Percentiles rank a stretch among this genome's conserved stretches.
Conservation (phyloP, 768 basidiomycete species). For the Gyrodon lividus region DNA sequence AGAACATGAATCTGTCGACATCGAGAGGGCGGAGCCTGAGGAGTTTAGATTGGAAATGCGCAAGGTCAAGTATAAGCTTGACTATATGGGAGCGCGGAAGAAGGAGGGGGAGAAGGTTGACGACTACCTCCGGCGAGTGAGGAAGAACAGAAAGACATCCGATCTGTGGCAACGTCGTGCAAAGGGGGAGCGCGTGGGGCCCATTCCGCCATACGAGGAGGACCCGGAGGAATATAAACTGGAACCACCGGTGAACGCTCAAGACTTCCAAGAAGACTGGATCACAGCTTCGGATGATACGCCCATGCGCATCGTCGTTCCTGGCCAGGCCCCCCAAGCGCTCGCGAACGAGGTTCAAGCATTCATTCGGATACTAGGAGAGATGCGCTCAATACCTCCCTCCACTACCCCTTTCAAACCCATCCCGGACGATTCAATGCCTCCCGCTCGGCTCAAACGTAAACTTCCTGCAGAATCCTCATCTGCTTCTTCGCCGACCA, state of each 20-base stretch:
- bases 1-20: slow-evolving; percentile 32
- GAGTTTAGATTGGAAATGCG: slow-evolving; percentile 54
- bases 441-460: not conserved
- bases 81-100: slow-evolving; percentile 38
- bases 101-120: slow-evolving; percentile 36
- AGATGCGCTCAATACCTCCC: slow-evolving; percentile 5
- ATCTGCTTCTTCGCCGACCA: slow-evolving; percentile 1
- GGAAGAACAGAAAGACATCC: slow-evolving; percentile 28
- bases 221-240: slow-evolving; percentile 33
- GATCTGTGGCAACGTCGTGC: slow-evolving; percentile 28
- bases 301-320: slow-evolving; percentile 38
- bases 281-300: slow-evolving; percentile 31
- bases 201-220: slow-evolving; percentile 29
- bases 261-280: slow-evolving; percentile 37
- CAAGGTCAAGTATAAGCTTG: slow-evolving; percentile 54
- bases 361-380: slow-evolving; percentile 21
- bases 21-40: slow-evolving; percentile 36
- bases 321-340: slow-evolving; percentile 31
- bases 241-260: slow-evolving; percentile 32
- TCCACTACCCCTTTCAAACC: not conserved
- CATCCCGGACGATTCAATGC: not conserved
- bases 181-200: slow-evolving; percentile 28
- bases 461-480: not conserved
- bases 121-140: slow-evolving; percentile 27
- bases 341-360: slow-evolving; percentile 20